Conservation (phyloP, 371 early-diverging fungal genomes). For the Blakeslea trispora region DNA sequence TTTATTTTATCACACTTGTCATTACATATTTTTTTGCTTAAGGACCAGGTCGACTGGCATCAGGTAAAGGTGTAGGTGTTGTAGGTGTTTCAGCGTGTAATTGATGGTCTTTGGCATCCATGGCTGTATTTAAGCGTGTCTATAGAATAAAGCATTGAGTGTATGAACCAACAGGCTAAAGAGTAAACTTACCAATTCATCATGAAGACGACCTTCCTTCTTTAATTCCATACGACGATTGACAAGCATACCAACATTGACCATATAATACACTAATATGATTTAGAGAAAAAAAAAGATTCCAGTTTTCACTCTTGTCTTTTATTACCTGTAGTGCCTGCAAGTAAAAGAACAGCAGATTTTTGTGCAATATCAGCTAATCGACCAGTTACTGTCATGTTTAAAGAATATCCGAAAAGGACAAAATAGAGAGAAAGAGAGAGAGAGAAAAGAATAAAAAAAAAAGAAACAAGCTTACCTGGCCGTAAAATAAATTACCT, state of each 20-base stretch:
- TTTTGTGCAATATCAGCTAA: slow-evolving; percentile 55
- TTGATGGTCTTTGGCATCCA: slow-evolving; percentile 17
- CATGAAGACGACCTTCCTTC: slow-evolving; percentile 50
- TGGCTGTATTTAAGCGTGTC: slow-evolving; percentile 32
- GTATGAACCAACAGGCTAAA: too few relatives aligned
- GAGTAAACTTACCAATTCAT: slow-evolving; percentile 46
- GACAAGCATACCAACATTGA: slow-evolving; percentile 76
- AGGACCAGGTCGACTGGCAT: slow-evolving; percentile 31
- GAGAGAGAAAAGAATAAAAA: slow-evolving; percentile 12
- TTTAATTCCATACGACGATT: slow-evolving; percentile 50
- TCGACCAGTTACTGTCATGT: slow-evolving; percentile 39
- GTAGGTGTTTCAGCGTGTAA: slow-evolving; percentile 48
- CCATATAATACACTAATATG: slow-evolving; percentile 81
- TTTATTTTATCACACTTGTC: too few relatives aligned
- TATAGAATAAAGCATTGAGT: too few relatives aligned
- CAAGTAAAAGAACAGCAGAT: slow-evolving; percentile 47
- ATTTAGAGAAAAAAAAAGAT: too few relatives aligned
- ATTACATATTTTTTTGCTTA: too few relatives aligned
- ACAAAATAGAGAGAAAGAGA: too few relatives aligned
- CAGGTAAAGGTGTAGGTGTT: slow-evolving; percentile 46
- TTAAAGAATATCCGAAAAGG: too few relatives aligned
- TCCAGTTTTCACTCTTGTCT: too few relatives aligned
- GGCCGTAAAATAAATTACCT: neutral
- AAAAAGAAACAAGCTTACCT: slow-evolving; percentile 8
- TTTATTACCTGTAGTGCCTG: slow-evolving; percentile 47